phyloP scores from a whole-genome alignment of 306 rosid genomes.

The Cicer bijugum region DNA sequence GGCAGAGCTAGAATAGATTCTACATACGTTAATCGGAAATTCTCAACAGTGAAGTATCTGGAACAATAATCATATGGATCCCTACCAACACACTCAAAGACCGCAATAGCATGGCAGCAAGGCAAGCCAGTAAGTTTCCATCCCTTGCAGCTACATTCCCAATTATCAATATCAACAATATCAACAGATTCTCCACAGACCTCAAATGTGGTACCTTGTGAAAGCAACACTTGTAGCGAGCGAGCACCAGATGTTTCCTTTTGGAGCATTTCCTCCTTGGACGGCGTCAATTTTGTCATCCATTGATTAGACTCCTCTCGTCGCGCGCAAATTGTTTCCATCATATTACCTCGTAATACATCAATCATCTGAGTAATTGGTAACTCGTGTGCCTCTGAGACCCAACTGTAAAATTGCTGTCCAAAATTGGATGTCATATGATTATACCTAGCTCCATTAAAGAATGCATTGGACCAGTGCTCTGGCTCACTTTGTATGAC shows the following conservation, averaged over 20 bases:
- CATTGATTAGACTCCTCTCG: conserved; percentile 74
- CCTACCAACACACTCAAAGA: conserved; percentile 65
- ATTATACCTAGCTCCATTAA: conserved; percentile 82
- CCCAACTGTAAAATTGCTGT: conserved; percentile 85
- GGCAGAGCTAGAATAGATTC: conserved; percentile 86
- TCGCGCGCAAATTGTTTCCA: conserved; percentile 74
- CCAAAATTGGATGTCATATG: conserved; percentile 78
- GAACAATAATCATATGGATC: conserved; percentile 83
- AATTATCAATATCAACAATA: conserved; percentile 72
- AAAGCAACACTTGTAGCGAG: conserved; percentile 68
- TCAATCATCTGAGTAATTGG: conserved; percentile 97
- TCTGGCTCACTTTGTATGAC: conserved; percentile 80
- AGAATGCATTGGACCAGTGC: conserved; percentile 93
- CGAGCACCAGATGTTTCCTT: conserved; percentile 62
- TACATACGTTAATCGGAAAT: conserved; percentile 65
- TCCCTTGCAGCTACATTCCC: conserved; percentile 90
- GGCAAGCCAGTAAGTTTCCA: conserved; percentile 93
- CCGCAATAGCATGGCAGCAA: conserved; percentile 93
- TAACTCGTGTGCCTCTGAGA: conserved; percentile 89
- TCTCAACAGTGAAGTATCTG: conserved; percentile 75
- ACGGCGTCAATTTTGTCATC: conserved; percentile 81
- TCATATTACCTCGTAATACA: conserved; percentile 77
- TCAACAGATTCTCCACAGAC: conserved; percentile 86
- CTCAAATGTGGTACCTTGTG: conserved; percentile 67
- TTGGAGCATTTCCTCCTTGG: conserved; percentile 74